Base-by-base conservation (phyloP, 2,329 filamentous ascomycete genomes). In the Ophiostoma montium region DNA sequence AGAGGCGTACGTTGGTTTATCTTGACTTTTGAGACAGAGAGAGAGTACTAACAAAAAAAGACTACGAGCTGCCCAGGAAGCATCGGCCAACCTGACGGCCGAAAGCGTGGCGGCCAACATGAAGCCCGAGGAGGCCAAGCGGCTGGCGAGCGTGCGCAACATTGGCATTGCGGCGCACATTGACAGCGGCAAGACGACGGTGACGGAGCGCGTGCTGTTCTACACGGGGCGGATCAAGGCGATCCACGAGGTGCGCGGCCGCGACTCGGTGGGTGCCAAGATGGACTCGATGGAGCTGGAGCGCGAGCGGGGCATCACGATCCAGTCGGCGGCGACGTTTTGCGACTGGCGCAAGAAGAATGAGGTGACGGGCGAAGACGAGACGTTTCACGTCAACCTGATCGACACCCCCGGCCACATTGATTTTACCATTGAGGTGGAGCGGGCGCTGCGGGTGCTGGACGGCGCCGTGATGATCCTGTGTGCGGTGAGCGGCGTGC, bases 221-320 rank as follows among this genome's bases (percentile, higher is more conserved):
- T 98, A 98, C 67, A 96, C 92, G 49, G 92, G 92, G 56, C 84
- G 92, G 63, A 95, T 95, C 69, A 94, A 94, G 64, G 77, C 86
- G 31, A 96, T 98, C 60, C 92, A 98, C 71, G 92, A 98, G 69
- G 92, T 98, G 39, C 80, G 92, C 61, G 88, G 88, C 52, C 89
- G 90, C 62, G 92, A 98, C 74, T 79, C 85, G 33, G 88, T 95
- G 36, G 92, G 92, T 56, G 92, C 92, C 53, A 98, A 98, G 72
- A 98, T 98, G 92, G 92, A 98, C 71, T 95, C 89, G 23, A 98
- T 98, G 92, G 92, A 98, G 59, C 74, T 98, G 57, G 92, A 98
- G 70, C 78, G 92, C 67, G 92, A 96, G 66, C 95, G 95, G 72
- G 92, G 92, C 60, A 98, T 98, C 65, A 98, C 92, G 51, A 98